Evolutionary conservation across 192 early-diverging fungal genomes (phyloP), one percentile per base, ranked within the genome.

Genomic region (Dimargaris verticillata): DNA sequence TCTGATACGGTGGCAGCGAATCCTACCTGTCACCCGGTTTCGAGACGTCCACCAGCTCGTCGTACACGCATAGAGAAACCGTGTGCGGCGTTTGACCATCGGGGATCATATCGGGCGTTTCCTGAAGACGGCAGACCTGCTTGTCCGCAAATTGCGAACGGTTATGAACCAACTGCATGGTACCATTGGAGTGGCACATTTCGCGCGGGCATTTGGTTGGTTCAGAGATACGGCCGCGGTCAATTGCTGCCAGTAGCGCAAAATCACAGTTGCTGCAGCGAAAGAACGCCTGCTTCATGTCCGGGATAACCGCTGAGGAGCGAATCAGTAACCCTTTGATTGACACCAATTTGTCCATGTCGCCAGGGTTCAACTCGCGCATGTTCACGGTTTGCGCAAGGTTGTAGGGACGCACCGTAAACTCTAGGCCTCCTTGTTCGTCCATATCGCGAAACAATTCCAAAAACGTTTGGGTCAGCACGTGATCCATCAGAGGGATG

Each of bases 1-100:
- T 38, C 33, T 38, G 33, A 7, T 38, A 38, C 2, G 7, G 33
- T 38, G 33, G 7, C 33, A 38, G 33, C 7, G 33, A 28, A 58
- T 65, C 63, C 61, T 66, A 82, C 77, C 81, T 73, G 61, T 98
- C 95, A 77, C 95, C 95, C 14, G 95, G 85, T 66, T 93, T 92
- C 49, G 76, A 75, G 26, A 87, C 80, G 69, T 98, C 95, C 0
- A 96, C 95, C 48, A 98, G 70, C 63, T 98, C 93, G 63, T 98
- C 92, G 68, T 94, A 91, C 64, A 90, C 68, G 57, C 82, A 87
- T 65, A 98, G 62, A 0, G 93, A 85, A 9, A 97, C 90, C 14
- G 90, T 91, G 68, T 98, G 90, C n/a, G 95, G 95, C 12, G 95
- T 98, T 70, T 98, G 92, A 38, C 95, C 95, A 61, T 96, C 95